Conservation (phyloP, 306 rosid genomes). For the Oemleria cerasiformis region DNA sequence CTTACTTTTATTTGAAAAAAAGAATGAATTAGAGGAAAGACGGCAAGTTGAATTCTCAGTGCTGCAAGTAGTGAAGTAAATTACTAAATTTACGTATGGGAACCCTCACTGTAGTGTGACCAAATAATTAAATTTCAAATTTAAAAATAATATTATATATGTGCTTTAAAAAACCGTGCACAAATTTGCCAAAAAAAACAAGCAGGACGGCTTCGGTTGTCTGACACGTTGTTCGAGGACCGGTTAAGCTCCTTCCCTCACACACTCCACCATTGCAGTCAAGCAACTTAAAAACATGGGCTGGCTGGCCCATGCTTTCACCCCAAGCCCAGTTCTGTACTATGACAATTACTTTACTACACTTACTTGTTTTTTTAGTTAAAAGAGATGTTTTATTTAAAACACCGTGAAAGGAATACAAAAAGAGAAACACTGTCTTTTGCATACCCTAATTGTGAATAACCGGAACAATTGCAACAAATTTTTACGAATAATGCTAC, state of each 20-base stretch:
- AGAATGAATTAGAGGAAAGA: too few species aligned
- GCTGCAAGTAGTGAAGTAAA: too few species aligned
- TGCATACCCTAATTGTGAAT: too few species aligned
- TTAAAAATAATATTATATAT: neutral
- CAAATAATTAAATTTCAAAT: neutral
- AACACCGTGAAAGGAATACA: too few species aligned
- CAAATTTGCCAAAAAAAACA: constrained; percentile 12
- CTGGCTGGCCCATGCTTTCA: neutral
- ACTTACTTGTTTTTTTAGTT: neutral
- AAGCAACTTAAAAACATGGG: neutral
- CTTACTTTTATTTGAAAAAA: too few species aligned
- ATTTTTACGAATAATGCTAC: neutral
- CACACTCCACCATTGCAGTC: constrained; percentile 5
- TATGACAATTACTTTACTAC: neutral
- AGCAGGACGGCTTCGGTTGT: constrained; percentile 22
- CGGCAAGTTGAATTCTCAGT: neutral
- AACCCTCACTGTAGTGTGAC: neutral
- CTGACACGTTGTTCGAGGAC: constrained; percentile 26
- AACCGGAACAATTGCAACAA: too few species aligned
- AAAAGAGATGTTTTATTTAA: too few species aligned
- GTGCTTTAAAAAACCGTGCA: constrained; percentile 5
- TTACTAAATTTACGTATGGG: too few species aligned
- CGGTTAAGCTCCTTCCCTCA: neutral
- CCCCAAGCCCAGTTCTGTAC: neutral
- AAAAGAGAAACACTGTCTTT: too few species aligned